Conservation (phyloP, 2,329 filamentous ascomycete species). For the Colletotrichum tamarilloi region DNA sequence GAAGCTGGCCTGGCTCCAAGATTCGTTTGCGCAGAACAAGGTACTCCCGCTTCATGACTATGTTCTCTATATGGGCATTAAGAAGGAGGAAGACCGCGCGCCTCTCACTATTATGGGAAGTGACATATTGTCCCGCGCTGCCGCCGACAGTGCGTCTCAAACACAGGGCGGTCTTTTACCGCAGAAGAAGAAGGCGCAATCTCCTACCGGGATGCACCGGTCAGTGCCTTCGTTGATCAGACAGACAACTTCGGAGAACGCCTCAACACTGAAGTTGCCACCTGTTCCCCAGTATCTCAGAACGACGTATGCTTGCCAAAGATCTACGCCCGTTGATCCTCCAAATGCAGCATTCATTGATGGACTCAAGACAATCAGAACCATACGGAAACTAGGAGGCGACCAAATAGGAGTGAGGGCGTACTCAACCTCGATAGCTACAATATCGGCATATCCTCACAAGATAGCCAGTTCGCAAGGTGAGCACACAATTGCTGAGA, state of each 20-base stretch:
- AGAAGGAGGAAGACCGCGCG: background rate
- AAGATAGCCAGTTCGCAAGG: slow-evolving; percentile 53
- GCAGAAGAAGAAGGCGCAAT: background rate
- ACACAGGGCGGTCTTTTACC: background rate
- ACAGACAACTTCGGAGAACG: slow-evolving; percentile 83
- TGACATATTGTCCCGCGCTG: slow-evolving; percentile 39
- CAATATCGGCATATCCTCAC: slow-evolving; percentile 83
- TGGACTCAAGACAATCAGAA: slow-evolving; percentile 79
- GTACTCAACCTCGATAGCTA: slow-evolving; percentile 88
- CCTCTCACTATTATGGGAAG: slow-evolving; percentile 8
- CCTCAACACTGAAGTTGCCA: slow-evolving; percentile 67
- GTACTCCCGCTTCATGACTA: slow-evolving; percentile 63
- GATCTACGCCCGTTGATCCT: slow-evolving; percentile 74
- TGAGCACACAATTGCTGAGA: slow-evolving; percentile 40
- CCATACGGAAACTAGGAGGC: slow-evolving; percentile 74
- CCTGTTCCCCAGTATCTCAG: slow-evolving; percentile 63
- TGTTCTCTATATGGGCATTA: slow-evolving; percentile 64
- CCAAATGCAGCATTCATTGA: slow-evolving; percentile 82
- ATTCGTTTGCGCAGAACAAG: slow-evolving; percentile 57
- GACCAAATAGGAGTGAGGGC: slow-evolving; percentile 86
- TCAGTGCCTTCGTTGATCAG: slow-evolving; percentile 61
- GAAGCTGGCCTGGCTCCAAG: slow-evolving; percentile 68
- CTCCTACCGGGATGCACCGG: background rate
- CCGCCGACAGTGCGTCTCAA: background rate
- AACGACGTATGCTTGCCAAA: slow-evolving; percentile 81